Conservation (phyloP, 192 early-diverging fungal species). For the Mortierella claussenii region DNA sequence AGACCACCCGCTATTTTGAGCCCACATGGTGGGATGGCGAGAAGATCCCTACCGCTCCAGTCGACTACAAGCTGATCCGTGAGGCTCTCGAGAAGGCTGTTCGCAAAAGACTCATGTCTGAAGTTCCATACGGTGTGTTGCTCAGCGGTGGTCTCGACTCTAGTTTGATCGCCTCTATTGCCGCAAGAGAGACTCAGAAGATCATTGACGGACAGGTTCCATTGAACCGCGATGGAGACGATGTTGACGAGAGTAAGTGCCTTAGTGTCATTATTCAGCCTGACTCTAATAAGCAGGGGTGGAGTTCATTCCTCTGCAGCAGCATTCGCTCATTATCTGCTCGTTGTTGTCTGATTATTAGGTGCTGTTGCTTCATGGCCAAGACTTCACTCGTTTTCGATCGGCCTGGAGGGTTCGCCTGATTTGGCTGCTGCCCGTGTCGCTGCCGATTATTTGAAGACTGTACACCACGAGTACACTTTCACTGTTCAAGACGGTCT, state of each 20-base stretch:
- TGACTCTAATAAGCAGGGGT: too few species aligned
- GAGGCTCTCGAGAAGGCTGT: conserved; percentile 87
- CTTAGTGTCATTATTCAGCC: too few species aligned
- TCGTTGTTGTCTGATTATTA: too few species aligned
- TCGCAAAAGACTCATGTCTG: conserved; percentile 96
- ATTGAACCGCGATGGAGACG: conserved; percentile 69
- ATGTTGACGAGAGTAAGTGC: conserved; percentile 64
- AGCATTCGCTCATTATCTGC: too few species aligned
- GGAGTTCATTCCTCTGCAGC: too few species aligned
- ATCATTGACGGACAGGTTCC: conserved; percentile 63
- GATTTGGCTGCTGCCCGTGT: conserved; percentile 91
- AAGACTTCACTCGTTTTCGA: conserved; percentile 96
- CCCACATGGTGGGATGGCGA: conserved; percentile 89
- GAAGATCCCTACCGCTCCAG: conserved; percentile 60
- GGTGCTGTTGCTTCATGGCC: conserved; percentile 80
- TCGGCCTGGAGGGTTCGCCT: conserved; percentile 93
- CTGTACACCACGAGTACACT: conserved; percentile 96
- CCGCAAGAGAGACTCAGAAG: conserved; percentile 83
- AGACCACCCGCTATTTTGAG: conserved; percentile 89
- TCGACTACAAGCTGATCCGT: conserved; percentile 80
- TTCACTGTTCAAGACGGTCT: conserved; percentile 97
- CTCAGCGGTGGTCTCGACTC: conserved; percentile 96
- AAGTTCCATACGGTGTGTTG: conserved; percentile 98
- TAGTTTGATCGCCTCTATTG: conserved; percentile 94
- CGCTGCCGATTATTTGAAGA: conserved; percentile 91